phyloP scores from a whole-genome alignment of 163 green algal species.

The Prototheca cutis region DNA sequence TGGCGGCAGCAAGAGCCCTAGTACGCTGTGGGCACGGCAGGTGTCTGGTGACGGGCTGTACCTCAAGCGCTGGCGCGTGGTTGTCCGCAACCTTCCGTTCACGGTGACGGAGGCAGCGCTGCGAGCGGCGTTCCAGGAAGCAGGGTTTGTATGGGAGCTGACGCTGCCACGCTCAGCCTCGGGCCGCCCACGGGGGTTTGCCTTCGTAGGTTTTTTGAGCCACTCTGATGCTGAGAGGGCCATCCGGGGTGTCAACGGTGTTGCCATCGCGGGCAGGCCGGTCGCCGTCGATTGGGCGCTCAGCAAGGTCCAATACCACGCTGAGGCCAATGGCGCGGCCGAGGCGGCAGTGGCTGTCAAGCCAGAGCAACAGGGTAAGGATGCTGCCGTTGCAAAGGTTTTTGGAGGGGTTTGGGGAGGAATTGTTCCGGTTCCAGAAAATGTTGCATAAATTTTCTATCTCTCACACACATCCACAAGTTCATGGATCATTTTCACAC shows the following conservation, averaged over 20 bases:
- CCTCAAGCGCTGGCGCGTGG: constrained; percentile 84
- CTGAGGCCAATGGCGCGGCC: constrained; percentile 3
- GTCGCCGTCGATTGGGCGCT: constrained; percentile 91
- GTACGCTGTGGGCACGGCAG: constrained; percentile 70
- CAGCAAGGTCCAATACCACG: constrained; percentile 61
- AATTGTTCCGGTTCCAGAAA: too few species aligned
- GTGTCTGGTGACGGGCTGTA: constrained; percentile 72
- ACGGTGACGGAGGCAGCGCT: constrained; percentile 55
- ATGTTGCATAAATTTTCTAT: too few species aligned
- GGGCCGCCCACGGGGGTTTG: constrained; percentile 74
- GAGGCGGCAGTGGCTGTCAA: constrained; percentile 1
- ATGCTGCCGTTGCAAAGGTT: background rate
- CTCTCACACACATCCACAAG: too few species aligned
- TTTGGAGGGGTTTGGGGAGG: background rate
- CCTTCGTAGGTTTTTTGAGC: constrained; percentile 83
- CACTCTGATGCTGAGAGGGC: constrained; percentile 63
- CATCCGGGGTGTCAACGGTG: constrained; percentile 66
- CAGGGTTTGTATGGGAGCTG: constrained; percentile 83
- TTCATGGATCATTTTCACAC: too few species aligned
- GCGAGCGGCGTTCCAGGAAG: constrained; percentile 21
- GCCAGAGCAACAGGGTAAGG: background rate
- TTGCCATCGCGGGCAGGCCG: constrained; percentile 50
- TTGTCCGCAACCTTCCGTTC: constrained; percentile 92
- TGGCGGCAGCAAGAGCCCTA: background rate
- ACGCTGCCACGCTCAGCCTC: constrained; percentile 55